Evolutionary conservation across 2,329 filamentous ascomycete genomes (phyloP).

Genomic region (Leptoxyphium fumago): DNA sequence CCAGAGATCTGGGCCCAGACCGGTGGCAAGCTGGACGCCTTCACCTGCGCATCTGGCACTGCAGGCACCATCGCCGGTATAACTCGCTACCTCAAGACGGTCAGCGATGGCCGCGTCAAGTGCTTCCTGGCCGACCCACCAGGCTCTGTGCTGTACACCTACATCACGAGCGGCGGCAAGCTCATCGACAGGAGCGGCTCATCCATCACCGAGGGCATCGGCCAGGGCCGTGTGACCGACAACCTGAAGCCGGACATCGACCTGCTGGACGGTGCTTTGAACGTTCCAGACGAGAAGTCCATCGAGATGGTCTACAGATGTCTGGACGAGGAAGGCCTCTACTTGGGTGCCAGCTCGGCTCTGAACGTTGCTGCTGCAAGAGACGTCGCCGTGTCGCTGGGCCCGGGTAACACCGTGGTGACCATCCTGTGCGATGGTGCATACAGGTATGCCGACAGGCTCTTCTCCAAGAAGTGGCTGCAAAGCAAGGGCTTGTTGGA

Average conservation of each 20-base stretch:
- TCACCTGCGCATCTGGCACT: conserved; percentile 89
- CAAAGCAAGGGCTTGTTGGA: conserved; percentile 67
- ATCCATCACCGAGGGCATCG: conserved; percentile 95
- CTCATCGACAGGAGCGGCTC: conserved; percentile 67
- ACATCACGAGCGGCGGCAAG: conserved; percentile 72
- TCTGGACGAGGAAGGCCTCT: conserved; percentile 87
- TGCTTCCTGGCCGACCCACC: conserved; percentile 87
- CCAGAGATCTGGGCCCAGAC: conserved; percentile 97
- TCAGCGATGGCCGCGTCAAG: conserved; percentile 64
- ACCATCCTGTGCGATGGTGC: conserved; percentile 91
- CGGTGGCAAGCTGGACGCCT: conserved; percentile 70
- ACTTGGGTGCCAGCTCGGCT: conserved; percentile 83
- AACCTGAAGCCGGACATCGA: conserved; percentile 77
- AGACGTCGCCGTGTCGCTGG: conserved; percentile 82
- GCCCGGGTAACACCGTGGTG: conserved; percentile 78
- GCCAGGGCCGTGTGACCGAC: conserved; percentile 90
- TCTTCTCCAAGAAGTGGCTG: conserved; percentile 89
- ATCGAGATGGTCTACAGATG: conserved; percentile 97
- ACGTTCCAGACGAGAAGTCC: conserved; percentile 82
- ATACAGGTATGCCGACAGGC: conserved; percentile 86
- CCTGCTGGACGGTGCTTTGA: conserved; percentile 68
- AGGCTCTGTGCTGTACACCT: conserved; percentile 82
- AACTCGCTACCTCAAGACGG: conserved; percentile 77
- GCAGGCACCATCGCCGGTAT: conserved; percentile 80
- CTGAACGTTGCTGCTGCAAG: conserved; percentile 92